Conservation (phyloP, 805 yeast genomes). For the Teunomyces lycoperdinae region DNA sequence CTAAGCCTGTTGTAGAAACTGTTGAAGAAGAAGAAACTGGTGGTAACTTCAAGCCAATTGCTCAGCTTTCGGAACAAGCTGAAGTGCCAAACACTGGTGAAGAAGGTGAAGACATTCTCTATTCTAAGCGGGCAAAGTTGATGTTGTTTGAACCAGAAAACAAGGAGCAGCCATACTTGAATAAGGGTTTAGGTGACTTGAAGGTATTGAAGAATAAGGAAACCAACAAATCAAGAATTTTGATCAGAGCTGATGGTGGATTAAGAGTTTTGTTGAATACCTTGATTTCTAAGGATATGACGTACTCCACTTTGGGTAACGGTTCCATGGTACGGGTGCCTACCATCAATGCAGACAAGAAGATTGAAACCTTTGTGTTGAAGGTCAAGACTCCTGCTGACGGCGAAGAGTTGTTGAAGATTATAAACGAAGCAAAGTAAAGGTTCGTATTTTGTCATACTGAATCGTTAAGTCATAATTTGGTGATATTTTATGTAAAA, state of each 20-base stretch:
- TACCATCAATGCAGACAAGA: slow-evolving; percentile 49
- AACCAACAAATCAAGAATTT: slow-evolving; percentile 62
- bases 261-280: slow-evolving; percentile 75
- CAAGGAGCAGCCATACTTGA: slow-evolving; percentile 49
- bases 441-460: not conserved
- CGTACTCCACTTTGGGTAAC: slow-evolving; percentile 60
- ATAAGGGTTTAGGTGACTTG: slow-evolving; percentile 79
- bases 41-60: slow-evolving; percentile 45
- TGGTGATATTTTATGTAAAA: not conserved
- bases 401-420: slow-evolving; percentile 49
- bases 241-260: slow-evolving; percentile 87
- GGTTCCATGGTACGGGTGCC: slow-evolving; percentile 69
- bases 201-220: slow-evolving; percentile 63
- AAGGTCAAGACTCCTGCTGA: slow-evolving; percentile 76
- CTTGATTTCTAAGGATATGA: slow-evolving; percentile 53
- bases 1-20: slow-evolving; percentile 25
- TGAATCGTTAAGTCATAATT: not conserved
- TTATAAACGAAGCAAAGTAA: slow-evolving; percentile 26
- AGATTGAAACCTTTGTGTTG: slow-evolving; percentile 63
- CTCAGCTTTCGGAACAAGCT: slow-evolving; percentile 43
- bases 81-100: slow-evolving; percentile 67
- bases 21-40: slow-evolving; percentile 45
- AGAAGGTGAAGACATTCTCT: slow-evolving; percentile 68
- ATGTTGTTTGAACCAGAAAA: slow-evolving; percentile 55
- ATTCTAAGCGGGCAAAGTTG: slow-evolving; percentile 68